phyloP scores from a whole-genome alignment of 2,329 filamentous ascomycete genomes.

The Zarea fungicola region DNA sequence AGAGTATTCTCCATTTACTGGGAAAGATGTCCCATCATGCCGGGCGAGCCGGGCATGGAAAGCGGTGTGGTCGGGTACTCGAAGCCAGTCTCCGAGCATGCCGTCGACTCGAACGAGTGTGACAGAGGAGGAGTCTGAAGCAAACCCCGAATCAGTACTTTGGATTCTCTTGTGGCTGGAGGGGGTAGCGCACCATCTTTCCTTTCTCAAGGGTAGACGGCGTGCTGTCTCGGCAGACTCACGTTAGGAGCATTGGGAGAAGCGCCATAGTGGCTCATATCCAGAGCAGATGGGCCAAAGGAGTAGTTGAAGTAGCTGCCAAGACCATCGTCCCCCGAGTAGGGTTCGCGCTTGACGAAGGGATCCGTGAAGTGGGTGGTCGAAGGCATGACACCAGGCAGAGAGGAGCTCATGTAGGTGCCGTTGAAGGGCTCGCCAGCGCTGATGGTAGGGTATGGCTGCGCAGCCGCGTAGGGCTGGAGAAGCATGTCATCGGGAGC shows the following conservation, averaged over 20 bases:
- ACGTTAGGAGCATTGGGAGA: conserved; percentile 73
- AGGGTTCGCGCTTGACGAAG: conserved; percentile 62
- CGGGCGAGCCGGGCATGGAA: conserved; percentile 67
- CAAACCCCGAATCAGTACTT: conserved; percentile 44
- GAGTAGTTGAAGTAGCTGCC: conserved; percentile 68
- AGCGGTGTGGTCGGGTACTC: conserved; percentile 66
- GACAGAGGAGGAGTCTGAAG: conserved; percentile 74
- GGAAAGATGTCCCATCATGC: conserved; percentile 35
- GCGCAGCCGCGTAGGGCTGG: conserved; percentile 51
- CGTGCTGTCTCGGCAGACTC: conserved; percentile 40
- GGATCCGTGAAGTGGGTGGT: conserved; percentile 60
- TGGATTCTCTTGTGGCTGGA: conserved; percentile 30
- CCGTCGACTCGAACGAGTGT: conserved; percentile 63
- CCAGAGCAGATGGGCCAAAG: conserved; percentile 58
- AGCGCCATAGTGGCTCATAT: conserved; percentile 53
- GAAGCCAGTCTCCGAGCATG: conserved; percentile 56
- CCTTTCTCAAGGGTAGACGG: conserved; percentile 16
- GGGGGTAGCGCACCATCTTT: conserved; percentile 35
- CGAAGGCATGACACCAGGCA: conserved; percentile 57
- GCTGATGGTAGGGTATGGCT: conserved; percentile 47
- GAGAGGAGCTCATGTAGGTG: conserved; percentile 48
- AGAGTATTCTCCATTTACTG: conserved; percentile 23
- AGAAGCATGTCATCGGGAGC: conserved; percentile 61
- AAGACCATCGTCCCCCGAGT: conserved; percentile 51
- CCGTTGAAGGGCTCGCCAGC: conserved; percentile 44